Conservation (phyloP, 805 yeast species). For the Saturnispora ahearnii region DNA sequence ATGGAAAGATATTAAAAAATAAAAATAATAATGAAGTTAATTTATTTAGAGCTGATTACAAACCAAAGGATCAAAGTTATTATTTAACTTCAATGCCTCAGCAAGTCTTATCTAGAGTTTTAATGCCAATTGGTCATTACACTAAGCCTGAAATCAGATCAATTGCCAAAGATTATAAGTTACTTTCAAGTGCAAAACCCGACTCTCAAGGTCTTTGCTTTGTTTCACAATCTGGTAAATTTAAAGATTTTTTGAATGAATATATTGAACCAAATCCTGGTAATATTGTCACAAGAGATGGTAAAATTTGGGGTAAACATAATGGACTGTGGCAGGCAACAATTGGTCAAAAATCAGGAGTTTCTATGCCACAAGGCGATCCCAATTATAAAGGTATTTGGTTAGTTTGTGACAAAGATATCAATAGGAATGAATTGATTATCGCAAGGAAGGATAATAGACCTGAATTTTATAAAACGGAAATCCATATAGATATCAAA, state of each 20-base stretch:
- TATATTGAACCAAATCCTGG: slow-evolving; percentile 72
- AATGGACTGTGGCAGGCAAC: slow-evolving; percentile 93
- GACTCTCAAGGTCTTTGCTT: slow-evolving; percentile 96
- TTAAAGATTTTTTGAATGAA: slow-evolving; percentile 64
- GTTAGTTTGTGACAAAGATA: slow-evolving; percentile 72
- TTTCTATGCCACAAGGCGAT: slow-evolving; percentile 85
- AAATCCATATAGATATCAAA: slow-evolving; percentile 31
- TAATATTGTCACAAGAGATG: slow-evolving; percentile 65
- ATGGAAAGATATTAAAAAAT: slow-evolving; percentile 44
- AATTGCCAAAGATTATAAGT: slow-evolving; percentile 44
- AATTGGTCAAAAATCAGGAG: slow-evolving; percentile 75
- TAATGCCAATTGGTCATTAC: slow-evolving; percentile 77
- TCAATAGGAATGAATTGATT: slow-evolving; percentile 58
- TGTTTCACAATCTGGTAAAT: slow-evolving; percentile 57
- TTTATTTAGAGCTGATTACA: slow-evolving; percentile 49
- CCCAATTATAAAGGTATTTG: slow-evolving; percentile 69
- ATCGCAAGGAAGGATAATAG: slow-evolving; percentile 67
- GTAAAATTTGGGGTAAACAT: slow-evolving; percentile 72
- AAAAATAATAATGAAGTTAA: slow-evolving; percentile 29
- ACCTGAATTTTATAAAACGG: slow-evolving; percentile 41
- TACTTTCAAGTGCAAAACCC: slow-evolving; percentile 67
- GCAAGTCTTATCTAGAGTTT: slow-evolving; percentile 35
- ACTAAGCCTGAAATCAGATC: slow-evolving; percentile 66
- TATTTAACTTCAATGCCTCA: slow-evolving; percentile 64
- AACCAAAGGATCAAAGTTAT: slow-evolving; percentile 80